phyloP scores from a whole-genome alignment of 345 rosid species.

The Lumnitzera littorea region DNA sequence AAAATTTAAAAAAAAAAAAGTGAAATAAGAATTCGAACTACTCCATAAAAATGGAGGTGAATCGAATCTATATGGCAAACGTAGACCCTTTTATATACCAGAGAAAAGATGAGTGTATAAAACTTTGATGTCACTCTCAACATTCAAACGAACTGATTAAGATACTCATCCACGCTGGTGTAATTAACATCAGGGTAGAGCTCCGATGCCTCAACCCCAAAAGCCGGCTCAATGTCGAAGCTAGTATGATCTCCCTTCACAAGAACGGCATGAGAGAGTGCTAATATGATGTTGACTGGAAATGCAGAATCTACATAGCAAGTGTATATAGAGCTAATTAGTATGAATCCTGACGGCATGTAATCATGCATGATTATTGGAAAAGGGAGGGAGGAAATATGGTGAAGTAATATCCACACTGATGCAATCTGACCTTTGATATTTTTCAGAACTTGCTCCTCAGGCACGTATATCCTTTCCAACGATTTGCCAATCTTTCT shows the following conservation, averaged over 20 bases:
- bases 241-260: constrained; percentile 10
- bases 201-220: constrained; percentile 8
- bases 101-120: too few relatives aligned
- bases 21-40: too few relatives aligned
- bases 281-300: constrained; percentile 1
- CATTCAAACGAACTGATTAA: constrained; percentile 1
- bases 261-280: constrained; percentile 5
- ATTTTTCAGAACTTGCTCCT: constrained; percentile 4
- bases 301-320: constrained; percentile 1
- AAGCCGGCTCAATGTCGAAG: constrained; percentile 4
- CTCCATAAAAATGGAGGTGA: too few relatives aligned
- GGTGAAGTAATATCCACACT: too few relatives aligned
- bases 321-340: background rate
- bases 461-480: constrained; percentile 6
- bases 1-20: too few relatives aligned
- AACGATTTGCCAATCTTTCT: constrained; percentile 6
- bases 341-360: too few relatives aligned
- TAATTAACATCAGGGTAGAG: constrained; percentile 7
- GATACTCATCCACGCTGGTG: constrained; percentile 9
- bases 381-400: too few relatives aligned
- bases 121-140: background rate
- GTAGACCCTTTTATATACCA: too few relatives aligned
- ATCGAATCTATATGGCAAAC: too few relatives aligned
- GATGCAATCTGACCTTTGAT: constrained; percentile 3
- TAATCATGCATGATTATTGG: too few relatives aligned